Base-by-base conservation (phyloP, 768 basidiomycete genomes). In the Peribolospora kevripleyi region DNA sequence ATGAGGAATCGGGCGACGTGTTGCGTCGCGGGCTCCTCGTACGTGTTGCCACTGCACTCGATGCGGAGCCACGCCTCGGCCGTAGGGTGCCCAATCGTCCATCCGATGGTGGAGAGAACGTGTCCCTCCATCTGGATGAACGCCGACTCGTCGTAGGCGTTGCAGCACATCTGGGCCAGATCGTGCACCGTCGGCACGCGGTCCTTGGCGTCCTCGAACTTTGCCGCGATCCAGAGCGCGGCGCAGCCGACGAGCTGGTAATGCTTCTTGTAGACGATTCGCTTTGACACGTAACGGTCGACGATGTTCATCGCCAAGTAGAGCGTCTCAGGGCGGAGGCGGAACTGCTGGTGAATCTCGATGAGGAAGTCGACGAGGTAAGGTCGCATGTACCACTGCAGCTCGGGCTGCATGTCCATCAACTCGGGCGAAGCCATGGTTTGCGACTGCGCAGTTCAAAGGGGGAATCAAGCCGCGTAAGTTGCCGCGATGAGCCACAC, bases 101-200 rank as follows among this genome's bases (percentile, higher is more conserved):
- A 98, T 61, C 87, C 81, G 62, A 97, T 91, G 13, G 93, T 98
- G 14, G 82, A 78, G 46, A 98, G 76, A 52, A 98, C 84, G 64
- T 98, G 93, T 4, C 84, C 82, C 68, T 98, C 93, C 93, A 98
- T 95, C 70, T 98, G 93, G 58, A 95, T 81, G 69, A 98, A 98
- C 2, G 91, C 91, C 3, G 82, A 81, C 68, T 91, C 88, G 66
- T 95, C 90, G 68, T 97, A 97, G 2, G 87, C 86, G 64, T 90
- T 81, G 64, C 82, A 86, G 71, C 93, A 97, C 67, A 93, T 87
- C 65, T 87, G 81, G 48, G 80, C 81, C 54, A 98, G 80, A 60
- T 97, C 90, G 65, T 85, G 80, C 5, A 95, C 84, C 1, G 87
- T 84, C 8, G 93, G 93, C 10, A 97, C 87, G 59, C 90, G 86